A percentile compares a stretch with the other conserved stretches of the same genome.
phyloP scores from a whole-genome alignment of 441 rosid species.

The Mallotus repandus region DNA sequence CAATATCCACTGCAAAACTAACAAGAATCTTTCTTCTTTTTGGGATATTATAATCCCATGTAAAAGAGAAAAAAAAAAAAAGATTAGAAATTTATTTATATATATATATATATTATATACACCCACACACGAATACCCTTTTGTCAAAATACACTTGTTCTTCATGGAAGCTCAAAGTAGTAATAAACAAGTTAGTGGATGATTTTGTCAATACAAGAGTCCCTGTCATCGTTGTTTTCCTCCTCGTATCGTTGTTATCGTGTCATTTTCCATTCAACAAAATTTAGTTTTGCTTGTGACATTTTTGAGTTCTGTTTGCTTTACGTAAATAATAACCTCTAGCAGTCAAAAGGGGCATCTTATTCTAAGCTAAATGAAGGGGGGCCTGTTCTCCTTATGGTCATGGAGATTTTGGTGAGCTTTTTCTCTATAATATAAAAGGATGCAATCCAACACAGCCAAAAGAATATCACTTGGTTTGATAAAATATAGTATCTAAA shows the following conservation, averaged over 20 bases:
- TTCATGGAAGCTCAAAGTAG: constrained; percentile 1
- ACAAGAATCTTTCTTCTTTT: no score
- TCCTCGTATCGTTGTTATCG: constrained; percentile 1
- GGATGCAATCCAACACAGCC: neutral
- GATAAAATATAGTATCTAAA: constrained; percentile 9
- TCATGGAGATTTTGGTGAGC: neutral
- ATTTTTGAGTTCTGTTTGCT: constrained; percentile 1
- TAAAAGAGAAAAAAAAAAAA: no score
- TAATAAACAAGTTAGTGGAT: neutral
- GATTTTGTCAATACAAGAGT: constrained; percentile 17
- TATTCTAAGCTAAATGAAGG: no score
- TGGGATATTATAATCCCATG: no score
- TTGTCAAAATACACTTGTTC: no score
- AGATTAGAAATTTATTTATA: no score
- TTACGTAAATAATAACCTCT: constrained; percentile 1
- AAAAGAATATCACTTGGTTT: neutral
- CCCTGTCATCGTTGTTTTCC: neutral
- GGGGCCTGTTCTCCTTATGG: neutral
- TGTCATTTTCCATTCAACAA: constrained; percentile 15
- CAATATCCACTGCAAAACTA: no score
- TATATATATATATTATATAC: no score
- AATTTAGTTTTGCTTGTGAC: neutral
- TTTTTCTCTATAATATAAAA: neutral
- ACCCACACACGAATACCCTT: no score
- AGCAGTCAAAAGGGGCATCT: constrained; percentile 5